Base-by-base conservation (phyloP, 2,329 filamentous ascomycete genomes). In the Colletotrichum sp. region DNA sequence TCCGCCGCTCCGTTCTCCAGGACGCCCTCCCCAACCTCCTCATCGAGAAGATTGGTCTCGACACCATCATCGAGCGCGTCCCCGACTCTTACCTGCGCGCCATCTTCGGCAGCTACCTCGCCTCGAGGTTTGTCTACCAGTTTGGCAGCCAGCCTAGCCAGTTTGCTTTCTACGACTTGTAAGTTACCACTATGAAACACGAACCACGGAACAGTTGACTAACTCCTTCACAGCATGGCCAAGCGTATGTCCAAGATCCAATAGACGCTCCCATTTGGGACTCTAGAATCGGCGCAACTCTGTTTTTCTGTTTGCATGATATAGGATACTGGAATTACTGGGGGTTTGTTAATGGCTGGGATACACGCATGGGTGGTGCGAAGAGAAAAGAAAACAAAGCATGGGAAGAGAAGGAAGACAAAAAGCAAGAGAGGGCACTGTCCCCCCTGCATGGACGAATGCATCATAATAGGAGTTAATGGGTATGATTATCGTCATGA, bases 121-220 rank as follows among this genome's bases (percentile, higher is more conserved):
- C 97, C 65, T 98, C 95, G 82, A 94, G 97, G 59, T 99, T 99
- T 84, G 95, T 99, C 55, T 99, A 99, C 85, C 93, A 98, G 84
- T 97, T 96, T 84, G 97, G 97, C 81, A 96, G 96, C 84, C 93
- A 92, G 79, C 96, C 97, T 7, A 97, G 94, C 88, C 96, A 98
- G 82, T 99, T 99, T 88, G 96, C 96, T 52, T 99, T 99, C 90
- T 99, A 98, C 86, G 95, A 98, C 84, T 99, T 99, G 95, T 96
- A 88, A 92, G 94, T 94, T 76, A 65, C 68, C 8, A 63, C 30
- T 39, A 65, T 67, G 8, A 30, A 16, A 30, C 15, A 30, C 39
- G 26, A 6, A 15, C n/a, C 22, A 15, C 39, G 12, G 13, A 6
- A 34, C 24, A 22, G 6, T 71, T 34, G 36, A 70, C 71, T 72